Conservation (phyloP, 208 protist species). For the Acanthamoeba castellanii region DNA sequence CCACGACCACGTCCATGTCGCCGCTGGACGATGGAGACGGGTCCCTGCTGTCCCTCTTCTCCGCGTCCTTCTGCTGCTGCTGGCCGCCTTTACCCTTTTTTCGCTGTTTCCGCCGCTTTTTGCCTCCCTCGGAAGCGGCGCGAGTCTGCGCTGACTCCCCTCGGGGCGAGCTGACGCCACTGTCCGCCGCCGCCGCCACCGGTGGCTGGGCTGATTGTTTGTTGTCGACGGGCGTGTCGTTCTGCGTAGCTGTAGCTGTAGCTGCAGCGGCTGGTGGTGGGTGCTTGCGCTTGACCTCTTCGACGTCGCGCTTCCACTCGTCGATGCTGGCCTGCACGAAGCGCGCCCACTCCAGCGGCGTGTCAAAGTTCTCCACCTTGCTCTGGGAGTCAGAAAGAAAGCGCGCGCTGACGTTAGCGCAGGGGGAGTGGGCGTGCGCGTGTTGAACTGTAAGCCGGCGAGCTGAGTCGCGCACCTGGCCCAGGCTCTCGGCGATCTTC, state of each 20-base stretch:
- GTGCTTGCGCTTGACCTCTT: constrained; percentile 51
- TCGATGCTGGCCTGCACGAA: constrained; percentile 43
- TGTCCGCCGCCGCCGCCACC: too few relatives aligned
- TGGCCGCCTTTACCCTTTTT: constrained; percentile 11
- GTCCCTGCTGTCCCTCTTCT: background rate
- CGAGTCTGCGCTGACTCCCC: too few relatives aligned
- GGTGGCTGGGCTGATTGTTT: background rate
- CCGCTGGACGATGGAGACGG: background rate
- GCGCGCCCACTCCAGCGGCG: constrained; percentile 10
- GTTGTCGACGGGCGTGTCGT: background rate
- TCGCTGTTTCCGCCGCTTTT: background rate
- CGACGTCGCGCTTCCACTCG: constrained; percentile 40
- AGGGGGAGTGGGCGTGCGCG: background rate
- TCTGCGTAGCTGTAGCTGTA: background rate
- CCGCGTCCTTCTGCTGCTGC: background rate
- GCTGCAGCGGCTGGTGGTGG: background rate
- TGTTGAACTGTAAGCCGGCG: background rate
- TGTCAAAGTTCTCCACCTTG: constrained; percentile 33
- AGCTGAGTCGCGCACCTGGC: background rate
- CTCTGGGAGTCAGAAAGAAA: background rate
- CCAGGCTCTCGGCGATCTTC: constrained; percentile 2
- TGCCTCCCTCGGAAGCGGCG: background rate
- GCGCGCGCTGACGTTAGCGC: background rate
- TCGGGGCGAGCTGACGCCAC: background rate
- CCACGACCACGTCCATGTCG: background rate